These are phyloP conservation scores for Cladorrhinum sp. DNA, from an alignment of 2,329 filamentous ascomycete genomes.

Conservation along the genomic window DNA sequence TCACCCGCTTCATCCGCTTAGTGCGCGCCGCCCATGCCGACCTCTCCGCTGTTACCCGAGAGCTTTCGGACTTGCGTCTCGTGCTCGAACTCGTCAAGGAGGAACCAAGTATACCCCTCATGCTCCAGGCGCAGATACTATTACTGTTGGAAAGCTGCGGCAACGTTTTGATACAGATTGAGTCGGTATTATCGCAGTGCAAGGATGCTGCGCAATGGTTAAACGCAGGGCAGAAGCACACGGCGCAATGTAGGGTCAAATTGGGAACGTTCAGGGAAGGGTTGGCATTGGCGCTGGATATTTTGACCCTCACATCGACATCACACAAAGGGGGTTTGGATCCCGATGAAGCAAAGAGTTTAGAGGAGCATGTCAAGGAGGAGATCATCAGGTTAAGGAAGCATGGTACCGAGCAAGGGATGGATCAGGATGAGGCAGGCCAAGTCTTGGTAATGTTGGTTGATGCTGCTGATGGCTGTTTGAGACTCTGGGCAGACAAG, in stretches of 20 bases:
- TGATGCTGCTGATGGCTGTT: conserved; percentile 14
- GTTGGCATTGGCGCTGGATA: conserved; percentile 20
- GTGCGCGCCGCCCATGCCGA: conserved; percentile 26
- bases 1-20: conserved; percentile 28
- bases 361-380: conserved; percentile 5
- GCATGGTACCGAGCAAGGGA: not conserved
- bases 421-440: not conserved
- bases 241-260: conserved; percentile 12
- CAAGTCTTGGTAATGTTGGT: conserved; percentile 15
- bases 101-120: conserved; percentile 21
- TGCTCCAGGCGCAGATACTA: conserved; percentile 21
- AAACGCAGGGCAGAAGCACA: conserved; percentile 11
- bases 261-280: conserved; percentile 18
- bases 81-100: conserved; percentile 27
- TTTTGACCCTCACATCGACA: conserved; percentile 14
- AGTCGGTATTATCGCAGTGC: conserved; percentile 19
- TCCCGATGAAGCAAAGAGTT: not conserved
- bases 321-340: not conserved
- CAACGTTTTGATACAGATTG: conserved; percentile 21
- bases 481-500: not conserved
- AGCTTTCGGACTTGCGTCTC: conserved; percentile 28
- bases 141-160: conserved; percentile 24
- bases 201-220: conserved; percentile 18
- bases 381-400: conserved; percentile 15
- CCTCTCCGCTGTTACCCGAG: conserved; percentile 26